These are phyloP conservation scores for Curvularia eragrostidis DNA, from an alignment of 2,329 filamentous ascomycete genomes.

Conservation along the genomic window DNA sequence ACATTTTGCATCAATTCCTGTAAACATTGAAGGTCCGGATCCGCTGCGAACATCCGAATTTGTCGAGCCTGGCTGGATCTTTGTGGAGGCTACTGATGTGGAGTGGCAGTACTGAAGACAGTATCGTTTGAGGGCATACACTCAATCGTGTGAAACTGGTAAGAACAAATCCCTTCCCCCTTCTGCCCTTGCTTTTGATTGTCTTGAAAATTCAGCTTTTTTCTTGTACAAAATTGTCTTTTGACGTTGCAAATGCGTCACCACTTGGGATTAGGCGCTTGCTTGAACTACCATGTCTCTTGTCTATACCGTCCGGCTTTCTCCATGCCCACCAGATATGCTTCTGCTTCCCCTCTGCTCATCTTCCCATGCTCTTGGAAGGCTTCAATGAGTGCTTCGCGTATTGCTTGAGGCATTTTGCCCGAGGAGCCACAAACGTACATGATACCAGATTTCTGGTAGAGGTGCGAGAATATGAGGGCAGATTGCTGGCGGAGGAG, in stretches of 20 bases:
- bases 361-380: constrained; percentile 56
- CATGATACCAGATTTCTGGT: constrained; percentile 60
- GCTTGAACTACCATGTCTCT: constrained; percentile 67
- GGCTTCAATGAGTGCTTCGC: constrained; percentile 69
- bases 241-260: background rate
- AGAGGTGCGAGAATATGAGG: constrained; percentile 60
- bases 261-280: background rate
- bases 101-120: background rate
- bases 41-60: constrained; percentile 10
- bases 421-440: constrained; percentile 69
- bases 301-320: constrained; percentile 69
- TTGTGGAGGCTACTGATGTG: constrained; percentile 7
- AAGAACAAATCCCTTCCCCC: background rate
- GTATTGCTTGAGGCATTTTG: constrained; percentile 73
- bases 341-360: constrained; percentile 60
- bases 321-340: constrained; percentile 64
- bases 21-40: constrained; percentile 5
- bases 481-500: constrained; percentile 60
- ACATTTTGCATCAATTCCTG: constrained; percentile 11
- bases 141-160: background rate
- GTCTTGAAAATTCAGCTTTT: background rate
- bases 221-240: background rate
- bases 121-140: background rate
- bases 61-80: constrained; percentile 14
- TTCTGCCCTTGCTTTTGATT: background rate